Conservation (phyloP, 1,139 yeast species). For the Blastobotrys serpentis region DNA sequence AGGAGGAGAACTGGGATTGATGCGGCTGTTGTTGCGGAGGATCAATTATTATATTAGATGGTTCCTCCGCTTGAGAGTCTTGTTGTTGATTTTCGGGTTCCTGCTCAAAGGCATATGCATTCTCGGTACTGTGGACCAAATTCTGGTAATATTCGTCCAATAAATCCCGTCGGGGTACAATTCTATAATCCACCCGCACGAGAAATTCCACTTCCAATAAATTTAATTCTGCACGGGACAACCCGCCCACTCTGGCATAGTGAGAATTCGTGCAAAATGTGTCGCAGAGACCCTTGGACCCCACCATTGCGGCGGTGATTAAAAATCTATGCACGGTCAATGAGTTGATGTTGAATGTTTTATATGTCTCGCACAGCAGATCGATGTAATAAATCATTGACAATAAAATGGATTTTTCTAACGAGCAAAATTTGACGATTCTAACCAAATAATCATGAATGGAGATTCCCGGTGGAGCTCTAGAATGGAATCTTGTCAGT, state of each 20-base stretch:
- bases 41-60: neutral
- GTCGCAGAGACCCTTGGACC: conserved; percentile 90
- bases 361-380: conserved; percentile 71
- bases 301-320: conserved; percentile 86
- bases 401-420: conserved; percentile 77
- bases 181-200: conserved; percentile 73
- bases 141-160: conserved; percentile 41
- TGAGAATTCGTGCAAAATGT: conserved; percentile 91
- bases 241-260: conserved; percentile 95
- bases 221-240: conserved; percentile 79
- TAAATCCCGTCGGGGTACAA: conserved; percentile 49
- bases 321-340: conserved; percentile 91
- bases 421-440: conserved; percentile 76
- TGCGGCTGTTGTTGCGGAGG: neutral
- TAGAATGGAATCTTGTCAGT: conserved; percentile 85
- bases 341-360: conserved; percentile 79
- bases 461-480: conserved; percentile 88
- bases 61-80: neutral
- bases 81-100: neutral
- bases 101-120: conserved; percentile 23
- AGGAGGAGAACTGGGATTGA: neutral
- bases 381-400: conserved; percentile 88
- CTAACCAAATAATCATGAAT: conserved; percentile 74
- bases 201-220: conserved; percentile 88
- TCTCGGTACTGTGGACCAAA: conserved; percentile 32